Evolutionary conservation across 2,329 filamentous ascomycete genomes (phyloP).

Genomic region (Lachnellula suecica): DNA sequence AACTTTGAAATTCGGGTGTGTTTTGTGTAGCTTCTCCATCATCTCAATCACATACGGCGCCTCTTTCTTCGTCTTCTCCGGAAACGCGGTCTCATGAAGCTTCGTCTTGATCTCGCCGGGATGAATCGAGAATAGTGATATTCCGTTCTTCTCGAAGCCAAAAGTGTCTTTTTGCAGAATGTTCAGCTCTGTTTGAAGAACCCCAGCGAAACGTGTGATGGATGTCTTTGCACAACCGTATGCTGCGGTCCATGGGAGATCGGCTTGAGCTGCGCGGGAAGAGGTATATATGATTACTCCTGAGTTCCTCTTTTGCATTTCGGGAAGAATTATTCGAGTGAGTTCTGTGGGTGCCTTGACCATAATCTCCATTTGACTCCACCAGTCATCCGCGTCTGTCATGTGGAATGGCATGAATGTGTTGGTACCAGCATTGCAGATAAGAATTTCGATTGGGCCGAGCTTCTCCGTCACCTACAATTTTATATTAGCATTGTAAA

Average conservation of each 20-base stretch:
- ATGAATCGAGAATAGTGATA: constrained; percentile 21
- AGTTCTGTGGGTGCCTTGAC: constrained; percentile 20
- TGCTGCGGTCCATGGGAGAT: constrained; percentile 19
- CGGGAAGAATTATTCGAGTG: constrained; percentile 18
- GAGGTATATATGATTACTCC: constrained; percentile 21
- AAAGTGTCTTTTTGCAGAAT: constrained; percentile 12
- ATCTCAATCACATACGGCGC: constrained; percentile 20
- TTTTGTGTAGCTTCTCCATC: constrained; percentile 16
- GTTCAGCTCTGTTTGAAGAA: constrained; percentile 19
- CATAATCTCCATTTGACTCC: constrained; percentile 20
- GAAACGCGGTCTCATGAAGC: constrained; percentile 18
- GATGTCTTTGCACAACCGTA: constrained; percentile 21
- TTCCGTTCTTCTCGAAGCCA: constrained; percentile 13
- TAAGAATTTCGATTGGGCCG: constrained; percentile 17
- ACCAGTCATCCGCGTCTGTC: constrained; percentile 20
- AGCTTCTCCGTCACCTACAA: constrained; percentile 10
- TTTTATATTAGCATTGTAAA: not conserved
- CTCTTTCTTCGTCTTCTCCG: constrained; percentile 19
- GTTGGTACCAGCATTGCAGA: constrained; percentile 23
- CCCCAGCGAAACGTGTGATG: constrained; percentile 19
- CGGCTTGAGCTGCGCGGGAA: constrained; percentile 17
- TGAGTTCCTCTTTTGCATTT: constrained; percentile 16
- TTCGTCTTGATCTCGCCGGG: constrained; percentile 19
- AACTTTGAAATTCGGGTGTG: constrained; percentile 16
- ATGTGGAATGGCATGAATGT: constrained; percentile 23